phyloP scores from a whole-genome alignment of 306 rosid genomes.

The Prunus fruticosa region DNA sequence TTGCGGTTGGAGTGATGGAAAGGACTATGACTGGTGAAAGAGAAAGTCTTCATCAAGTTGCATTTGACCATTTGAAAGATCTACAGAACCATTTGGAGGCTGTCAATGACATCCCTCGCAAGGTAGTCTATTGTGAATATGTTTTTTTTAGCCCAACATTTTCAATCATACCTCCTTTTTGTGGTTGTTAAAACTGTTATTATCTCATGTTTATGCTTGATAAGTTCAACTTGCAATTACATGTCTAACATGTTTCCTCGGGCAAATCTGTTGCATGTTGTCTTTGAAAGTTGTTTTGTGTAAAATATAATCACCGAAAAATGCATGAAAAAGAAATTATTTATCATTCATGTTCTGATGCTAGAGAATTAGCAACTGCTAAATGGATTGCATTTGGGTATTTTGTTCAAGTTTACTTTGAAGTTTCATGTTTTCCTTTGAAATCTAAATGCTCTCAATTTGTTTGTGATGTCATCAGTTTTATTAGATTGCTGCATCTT shows the following conservation, averaged over 20 bases:
- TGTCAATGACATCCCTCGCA: slow-evolving; percentile 74
- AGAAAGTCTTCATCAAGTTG: slow-evolving; percentile 47
- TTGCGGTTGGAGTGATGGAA: slow-evolving; percentile 88
- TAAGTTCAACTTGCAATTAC: slow-evolving; percentile 10
- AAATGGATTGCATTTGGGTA: background rate
- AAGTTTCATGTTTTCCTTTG: slow-evolving; percentile 9
- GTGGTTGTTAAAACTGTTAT: slow-evolving; percentile 25
- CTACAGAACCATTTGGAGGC: slow-evolving; percentile 86
- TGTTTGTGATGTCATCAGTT: slow-evolving; percentile 10
- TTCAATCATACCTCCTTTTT: slow-evolving; percentile 26
- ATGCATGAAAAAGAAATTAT: background rate
- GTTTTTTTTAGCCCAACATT: slow-evolving; percentile 19
- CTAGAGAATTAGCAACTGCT: background rate
- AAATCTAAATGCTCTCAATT: slow-evolving; percentile 6
- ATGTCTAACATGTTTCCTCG: background rate
- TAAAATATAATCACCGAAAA: background rate
- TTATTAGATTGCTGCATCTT: slow-evolving; percentile 5
- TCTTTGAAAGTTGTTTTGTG: slow-evolving; percentile 12
- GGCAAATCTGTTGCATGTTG: slow-evolving; percentile 9
- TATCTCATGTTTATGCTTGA: slow-evolving; percentile 22
- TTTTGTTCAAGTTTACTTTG: background rate
- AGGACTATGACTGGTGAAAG: slow-evolving; percentile 46
- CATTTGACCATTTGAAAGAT: slow-evolving; percentile 71
- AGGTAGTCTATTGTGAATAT: slow-evolving; percentile 50
- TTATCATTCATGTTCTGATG: background rate